Conservation (phyloP, 768 basidiomycete genomes). For the Suillus subalutaceus region DNA sequence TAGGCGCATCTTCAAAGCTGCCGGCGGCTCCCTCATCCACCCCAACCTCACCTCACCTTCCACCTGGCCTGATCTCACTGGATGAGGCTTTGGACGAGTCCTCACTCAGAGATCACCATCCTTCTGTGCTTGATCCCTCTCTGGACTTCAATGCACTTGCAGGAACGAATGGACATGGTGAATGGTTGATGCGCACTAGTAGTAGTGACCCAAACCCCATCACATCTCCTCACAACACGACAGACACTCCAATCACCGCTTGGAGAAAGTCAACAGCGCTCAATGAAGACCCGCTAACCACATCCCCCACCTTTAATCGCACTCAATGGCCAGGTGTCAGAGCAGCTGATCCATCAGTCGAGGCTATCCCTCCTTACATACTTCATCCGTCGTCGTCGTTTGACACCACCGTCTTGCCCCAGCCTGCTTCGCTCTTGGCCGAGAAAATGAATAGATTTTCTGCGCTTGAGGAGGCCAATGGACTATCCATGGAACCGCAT, state of each 20-base stretch:
- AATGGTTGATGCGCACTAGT: background rate
- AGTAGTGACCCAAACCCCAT: background rate
- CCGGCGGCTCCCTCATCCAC: background rate
- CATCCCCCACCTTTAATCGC: background rate
- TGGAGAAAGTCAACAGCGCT: background rate
- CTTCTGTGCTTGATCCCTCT: background rate
- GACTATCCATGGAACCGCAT: too few species aligned
- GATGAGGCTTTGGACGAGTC: background rate
- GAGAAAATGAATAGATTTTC: too few species aligned
- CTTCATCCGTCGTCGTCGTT: background rate
- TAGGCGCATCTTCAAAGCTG: background rate
- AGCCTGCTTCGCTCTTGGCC: too few species aligned
- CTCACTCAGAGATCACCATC: background rate
- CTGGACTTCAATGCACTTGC: background rate
- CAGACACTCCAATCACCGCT: background rate
- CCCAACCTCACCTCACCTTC: background rate
- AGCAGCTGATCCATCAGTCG: background rate
- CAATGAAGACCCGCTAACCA: background rate
- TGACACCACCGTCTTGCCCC: too few species aligned
- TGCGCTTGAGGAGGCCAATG: too few species aligned
- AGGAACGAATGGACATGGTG: background rate
- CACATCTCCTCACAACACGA: background rate
- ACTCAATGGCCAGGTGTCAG: background rate
- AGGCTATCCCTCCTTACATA: background rate
- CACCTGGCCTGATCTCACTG: background rate